Evolutionary conservation across 345 rosid species (phyloP), one percentile per base, ranked within the genome.

Genomic region (Dimocarpus longan): DNA sequence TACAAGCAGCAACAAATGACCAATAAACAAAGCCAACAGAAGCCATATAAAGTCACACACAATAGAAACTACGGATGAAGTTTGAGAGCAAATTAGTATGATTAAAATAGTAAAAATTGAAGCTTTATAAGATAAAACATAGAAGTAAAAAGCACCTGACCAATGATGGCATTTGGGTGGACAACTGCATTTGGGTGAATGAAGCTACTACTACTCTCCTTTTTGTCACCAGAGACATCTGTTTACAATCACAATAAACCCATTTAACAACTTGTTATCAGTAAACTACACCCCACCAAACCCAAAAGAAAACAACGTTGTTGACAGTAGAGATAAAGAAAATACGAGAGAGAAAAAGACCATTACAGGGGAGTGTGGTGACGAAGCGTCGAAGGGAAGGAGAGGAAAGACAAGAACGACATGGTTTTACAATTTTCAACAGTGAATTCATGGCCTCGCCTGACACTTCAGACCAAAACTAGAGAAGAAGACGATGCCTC

Each of bases 141-240:
- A 69, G 9, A 64, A 64, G 22, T 13, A 21, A 81, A 42, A 42
- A 50, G 69, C 32, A 95, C 98, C 90, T 87, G 88, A 64, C 98
- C 99, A 76, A 92, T 84, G 59, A 88, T 71, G 37, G 99, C 97
- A 65, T 85, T 80, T 44, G 97, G 97, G 82, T 95, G 98, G 76
- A 95, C 88, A 40, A 89, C 57, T 46, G 99, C 93, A 44, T 86
- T 84, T 19, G 95, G 91, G 80, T 95, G 99, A 72, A 95, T 81
- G 71, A 84, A 78, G 74, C 82, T 80, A 56, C 54, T 32, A 32
- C 1, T 76, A 26, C 79, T 65, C 48, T 80, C 85, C 39, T 81
- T 78, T 12, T 65, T 71, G 60, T 82, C 84, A 59, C 72, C 76
- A 8, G 57, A 78, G 73, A 63, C 78, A 88, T 81, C 92, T 89